Evolutionary conservation across 78 protist species (phyloP), one percentile per base, ranked within the genome.

Genomic region (Speleostelium caveatum): DNA sequence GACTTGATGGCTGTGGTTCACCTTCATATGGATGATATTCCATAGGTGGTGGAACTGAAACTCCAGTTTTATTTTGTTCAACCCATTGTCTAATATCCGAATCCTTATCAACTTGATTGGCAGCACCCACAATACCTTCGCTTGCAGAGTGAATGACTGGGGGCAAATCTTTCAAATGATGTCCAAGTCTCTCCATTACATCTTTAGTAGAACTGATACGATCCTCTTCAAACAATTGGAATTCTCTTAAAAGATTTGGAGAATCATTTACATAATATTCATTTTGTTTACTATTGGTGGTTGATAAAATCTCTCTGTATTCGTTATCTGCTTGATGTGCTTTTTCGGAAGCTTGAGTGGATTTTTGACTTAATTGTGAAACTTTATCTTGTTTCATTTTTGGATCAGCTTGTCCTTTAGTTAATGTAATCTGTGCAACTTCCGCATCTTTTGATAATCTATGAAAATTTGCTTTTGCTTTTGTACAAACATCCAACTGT

Each of bases 191-290:
- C 10, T 79, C 56, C 68, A 77, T 69, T 22, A 21, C 22, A 35
- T 66, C 77, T 58, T 73, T 75, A 49, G 60, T 32, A 58, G 51
- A 56, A 51, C 19, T 22, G 21, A 91, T 62, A 58, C 94, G 75
- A 72, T 91, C 94, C 32, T 91, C 94, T 79, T 89, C 94, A 49
- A 75, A 89, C 30, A 35, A 19, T 89, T 89, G 94, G 75, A 89
- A 89, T 49, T 89, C 94, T 61, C 77, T 45, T 59, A 89, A 55
- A 8, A 89, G 26, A 28, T 59, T 69, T 75, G 94, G 94, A 78
- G 75, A 74, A 56, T 72, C 83, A 33, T 35, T 63, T 0, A 38
- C 39, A 42, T 89, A 89, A 60, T 58, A 78, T 67, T 89, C 90
- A 55, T 65, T 51, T 36, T 89, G 94, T 35, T 76, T 89, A 3